A percentile compares a stretch with the other conserved stretches of the same genome.
Conservation (phyloP, 2,329 filamentous ascomycete species). For the Trichoderma sp. region DNA sequence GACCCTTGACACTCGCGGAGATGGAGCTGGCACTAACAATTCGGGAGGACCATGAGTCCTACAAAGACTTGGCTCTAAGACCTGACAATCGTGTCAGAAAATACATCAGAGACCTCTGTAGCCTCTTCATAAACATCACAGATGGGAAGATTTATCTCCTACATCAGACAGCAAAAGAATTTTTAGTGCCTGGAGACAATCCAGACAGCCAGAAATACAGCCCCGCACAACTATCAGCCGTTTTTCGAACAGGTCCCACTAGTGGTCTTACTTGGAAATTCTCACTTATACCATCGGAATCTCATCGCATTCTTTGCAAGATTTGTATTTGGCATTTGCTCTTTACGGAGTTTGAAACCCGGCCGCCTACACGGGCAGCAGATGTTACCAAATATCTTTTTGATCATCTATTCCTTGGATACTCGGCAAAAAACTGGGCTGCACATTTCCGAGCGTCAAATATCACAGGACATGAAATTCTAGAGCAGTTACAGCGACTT, state of each 20-base stretch:
- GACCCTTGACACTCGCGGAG: background rate
- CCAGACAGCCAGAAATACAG: background rate
- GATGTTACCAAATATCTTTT: background rate
- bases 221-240: background rate
- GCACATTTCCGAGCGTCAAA: background rate
- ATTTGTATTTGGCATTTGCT: background rate
- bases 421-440: background rate
- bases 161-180: constrained; percentile 14
- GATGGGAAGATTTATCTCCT: background rate
- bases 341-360: background rate
- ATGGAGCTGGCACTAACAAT: background rate
- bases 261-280: background rate
- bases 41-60: background rate
- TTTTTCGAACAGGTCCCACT: background rate
- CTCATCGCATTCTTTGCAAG: background rate
- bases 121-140: background rate
- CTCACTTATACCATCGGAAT: background rate
- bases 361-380: no score
- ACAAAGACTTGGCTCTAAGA: background rate
- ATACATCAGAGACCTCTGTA: background rate
- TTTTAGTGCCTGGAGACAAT: background rate
- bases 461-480: background rate
- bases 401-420: background rate
- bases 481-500: background rate
- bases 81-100: background rate